These are phyloP conservation scores for Ramaria rubella DNA, from an alignment of 768 basidiomycete genomes.

Conservation along the genomic window DNA sequence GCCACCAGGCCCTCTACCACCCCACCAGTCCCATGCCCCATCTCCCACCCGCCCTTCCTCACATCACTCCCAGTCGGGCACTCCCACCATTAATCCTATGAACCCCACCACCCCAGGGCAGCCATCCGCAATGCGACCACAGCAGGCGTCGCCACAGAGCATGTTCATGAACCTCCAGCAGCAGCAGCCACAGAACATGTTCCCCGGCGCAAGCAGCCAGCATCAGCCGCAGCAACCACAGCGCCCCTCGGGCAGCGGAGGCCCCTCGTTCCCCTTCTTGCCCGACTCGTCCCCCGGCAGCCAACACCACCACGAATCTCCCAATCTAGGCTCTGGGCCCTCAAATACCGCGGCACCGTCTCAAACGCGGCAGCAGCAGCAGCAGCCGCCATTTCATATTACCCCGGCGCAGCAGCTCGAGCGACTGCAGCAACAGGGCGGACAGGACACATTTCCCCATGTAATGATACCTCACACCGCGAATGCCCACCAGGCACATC, in stretches of 20 bases:
- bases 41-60: conserved; percentile 27
- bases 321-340: background rate
- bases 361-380: conserved; percentile 20
- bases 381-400: conserved; percentile 14
- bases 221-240: conserved; percentile 27
- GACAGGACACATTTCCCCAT: background rate
- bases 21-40: conserved; percentile 13
- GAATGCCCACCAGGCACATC: background rate
- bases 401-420: conserved; percentile 3
- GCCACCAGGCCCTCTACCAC: background rate
- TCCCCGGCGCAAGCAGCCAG: conserved; percentile 10
- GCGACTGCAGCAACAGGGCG: conserved; percentile 7
- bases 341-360: background rate
- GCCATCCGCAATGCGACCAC: conserved; percentile 12
- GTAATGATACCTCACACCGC: background rate
- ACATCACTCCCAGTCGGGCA: conserved; percentile 14
- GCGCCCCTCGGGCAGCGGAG: conserved; percentile 10
- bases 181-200: conserved; percentile 1
- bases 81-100: background rate
- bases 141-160: background rate
- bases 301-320: background rate
- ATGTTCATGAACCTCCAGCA: conserved; percentile 7
- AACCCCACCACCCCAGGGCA: conserved; percentile 21
- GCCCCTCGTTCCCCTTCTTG: background rate
- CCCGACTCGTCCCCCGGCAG: background rate